Conservation (phyloP, 805 yeast species). For the Candida namnaoensis region DNA sequence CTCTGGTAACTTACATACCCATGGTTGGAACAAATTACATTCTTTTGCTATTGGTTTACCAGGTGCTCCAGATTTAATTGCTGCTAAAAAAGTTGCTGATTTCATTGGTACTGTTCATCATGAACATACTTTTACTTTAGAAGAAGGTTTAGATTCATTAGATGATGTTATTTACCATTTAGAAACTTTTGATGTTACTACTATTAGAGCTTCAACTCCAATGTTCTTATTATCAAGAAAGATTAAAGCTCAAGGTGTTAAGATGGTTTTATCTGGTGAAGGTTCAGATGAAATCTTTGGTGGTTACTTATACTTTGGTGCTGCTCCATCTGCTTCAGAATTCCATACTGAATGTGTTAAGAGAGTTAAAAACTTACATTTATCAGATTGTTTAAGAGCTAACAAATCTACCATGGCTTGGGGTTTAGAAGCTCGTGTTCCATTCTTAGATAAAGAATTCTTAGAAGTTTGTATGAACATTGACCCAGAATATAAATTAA, state of each 20-base stretch:
- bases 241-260: constrained; percentile 98
- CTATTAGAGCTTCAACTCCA: constrained; percentile 98
- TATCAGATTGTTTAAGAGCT: constrained; percentile 96
- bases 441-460: constrained; percentile 93
- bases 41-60: constrained; percentile 97
- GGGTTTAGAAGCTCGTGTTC: constrained; percentile 99
- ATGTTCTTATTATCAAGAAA: constrained; percentile 94
- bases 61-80: constrained; percentile 94
- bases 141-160: constrained; percentile 95
- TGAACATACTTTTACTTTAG: constrained; percentile 93
- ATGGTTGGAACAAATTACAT: constrained; percentile 78
- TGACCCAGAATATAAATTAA: constrained; percentile 87
- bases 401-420: constrained; percentile 99
- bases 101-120: constrained; percentile 95
- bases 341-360: constrained; percentile 94
- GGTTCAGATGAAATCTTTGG: constrained; percentile 99
- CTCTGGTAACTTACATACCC: constrained; percentile 69
- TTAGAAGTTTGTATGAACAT: constrained; percentile 90
- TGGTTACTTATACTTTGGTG: constrained; percentile 94
- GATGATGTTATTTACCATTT: constrained; percentile 91
- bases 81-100: constrained; percentile 95
- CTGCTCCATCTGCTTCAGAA: constrained; percentile 88
- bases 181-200: constrained; percentile 97
- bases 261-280: constrained; percentile 98
- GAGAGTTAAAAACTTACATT: constrained; percentile 95